Evolutionary conservation across 306 rosid genomes (phyloP), one percentile per base, ranked within the genome.

Genomic region (Vigna angularis): DNA sequence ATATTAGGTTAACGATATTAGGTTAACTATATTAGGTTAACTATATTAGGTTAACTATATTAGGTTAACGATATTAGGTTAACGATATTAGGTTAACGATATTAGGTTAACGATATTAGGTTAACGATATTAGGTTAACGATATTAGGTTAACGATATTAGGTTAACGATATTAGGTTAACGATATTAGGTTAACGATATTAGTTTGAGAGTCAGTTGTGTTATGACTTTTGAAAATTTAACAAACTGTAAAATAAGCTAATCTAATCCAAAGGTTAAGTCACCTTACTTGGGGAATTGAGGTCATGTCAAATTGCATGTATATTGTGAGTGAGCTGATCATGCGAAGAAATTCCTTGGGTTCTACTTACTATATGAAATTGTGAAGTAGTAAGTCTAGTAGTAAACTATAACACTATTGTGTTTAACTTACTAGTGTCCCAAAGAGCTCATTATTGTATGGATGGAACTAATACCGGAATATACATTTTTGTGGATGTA

Each of bases 161-260:
- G 49, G 56, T 78, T 64, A 44, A 3, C 32, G 9, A 62, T 67
- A 24, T 53, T n/a, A 50, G 49, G 56, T 78, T 64, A 44, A 3
- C 32, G 9, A 62, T 67, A 24, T 53, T n/a, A 50, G 32, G 56
- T 78, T 64, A 44, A 3, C 32, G 9, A 62, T 67, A 24, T 53
- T n/a, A 50, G 49, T 40, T 24, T 22, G 24, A 68, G 81, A 63
- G 11, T 74, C 22, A 40, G 77, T 32, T 68, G 0, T 57, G 42
- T 42, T 40, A 18, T 73, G 65, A 48, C 53, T 74, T 61, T 38
- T 78, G 53, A 49, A 83, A 59, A 26, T 34, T 61, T 77, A 40
- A 50, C 34, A 1, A n/a, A 18, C 77, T 45, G 38, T 42, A 65
- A 65, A 66, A 22, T 16, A 75, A 6, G 2, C 56, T 22, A n/a